Conservation (phyloP, 75 land plant species). For the Selaginella tamariscina region DNA sequence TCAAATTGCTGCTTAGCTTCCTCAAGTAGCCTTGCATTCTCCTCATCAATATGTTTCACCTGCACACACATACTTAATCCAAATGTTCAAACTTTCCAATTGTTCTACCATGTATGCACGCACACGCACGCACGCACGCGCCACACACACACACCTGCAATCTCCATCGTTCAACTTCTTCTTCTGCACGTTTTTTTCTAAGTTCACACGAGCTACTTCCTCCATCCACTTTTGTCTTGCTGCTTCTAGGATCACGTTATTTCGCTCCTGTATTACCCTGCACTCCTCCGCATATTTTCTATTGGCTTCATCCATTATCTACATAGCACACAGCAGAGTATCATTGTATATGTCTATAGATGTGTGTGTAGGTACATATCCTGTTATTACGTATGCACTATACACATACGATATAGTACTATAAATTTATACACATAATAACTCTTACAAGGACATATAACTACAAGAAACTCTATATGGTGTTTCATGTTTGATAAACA, state of each 20-base stretch:
- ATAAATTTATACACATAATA: too few species aligned
- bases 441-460: too few species aligned
- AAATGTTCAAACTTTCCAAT: background rate
- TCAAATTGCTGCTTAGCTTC: conserved; percentile 9
- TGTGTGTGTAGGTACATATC: too few species aligned
- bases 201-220: conserved; percentile 6
- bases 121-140: too few species aligned
- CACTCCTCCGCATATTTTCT: background rate
- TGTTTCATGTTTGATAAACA: too few species aligned
- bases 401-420: too few species aligned
- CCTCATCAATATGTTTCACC: background rate
- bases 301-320: background rate
- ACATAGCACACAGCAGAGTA: too few species aligned
- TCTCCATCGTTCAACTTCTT: background rate
- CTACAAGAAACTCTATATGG: too few species aligned
- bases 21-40: background rate
- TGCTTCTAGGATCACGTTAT: background rate
- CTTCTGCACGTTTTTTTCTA: background rate
- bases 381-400: too few species aligned
- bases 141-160: too few species aligned
- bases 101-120: too few species aligned
- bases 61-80: conserved; percentile 12
- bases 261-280: conserved; percentile 1
- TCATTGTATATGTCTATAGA: too few species aligned
- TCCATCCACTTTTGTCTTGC: conserved; percentile 11